Evolutionary conservation across 179 eudicot genomes (phyloP).

Genomic region (Silene vulgaris): DNA sequence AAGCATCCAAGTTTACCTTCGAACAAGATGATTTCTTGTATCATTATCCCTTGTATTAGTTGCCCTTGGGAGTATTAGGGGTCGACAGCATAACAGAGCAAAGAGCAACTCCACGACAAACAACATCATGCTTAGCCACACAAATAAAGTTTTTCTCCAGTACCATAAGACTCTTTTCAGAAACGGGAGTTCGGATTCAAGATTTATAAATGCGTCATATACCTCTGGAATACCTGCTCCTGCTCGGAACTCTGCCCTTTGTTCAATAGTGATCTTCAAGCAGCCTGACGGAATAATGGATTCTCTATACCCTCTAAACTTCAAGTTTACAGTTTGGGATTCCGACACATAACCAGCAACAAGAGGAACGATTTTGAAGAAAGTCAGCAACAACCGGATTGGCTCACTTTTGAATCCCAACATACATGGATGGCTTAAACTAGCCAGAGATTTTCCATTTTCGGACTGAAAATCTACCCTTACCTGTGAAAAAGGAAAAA

Average conservation of each 20-base stretch:
- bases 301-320: conserved; percentile 53
- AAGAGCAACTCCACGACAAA: conserved; percentile 55
- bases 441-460: conserved; percentile 53
- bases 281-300: conserved; percentile 50
- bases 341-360: conserved; percentile 74
- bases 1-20: conserved; percentile 24
- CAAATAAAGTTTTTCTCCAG: conserved; percentile 64
- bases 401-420: conserved; percentile 65
- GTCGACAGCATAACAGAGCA: conserved; percentile 61
- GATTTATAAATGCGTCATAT: conserved; percentile 52
- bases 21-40: conserved; percentile 19
- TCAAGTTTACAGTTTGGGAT: conserved; percentile 53
- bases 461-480: conserved; percentile 55
- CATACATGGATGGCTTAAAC: conserved; percentile 69
- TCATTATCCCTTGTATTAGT: conserved; percentile 27
- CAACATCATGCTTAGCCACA: conserved; percentile 60
- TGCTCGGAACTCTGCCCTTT: conserved; percentile 61
- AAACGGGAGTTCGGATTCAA: conserved; percentile 73
- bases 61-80: conserved; percentile 49
- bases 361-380: conserved; percentile 60
- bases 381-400: conserved; percentile 49
- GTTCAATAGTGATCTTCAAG: conserved; percentile 62
- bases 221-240: conserved; percentile 81
- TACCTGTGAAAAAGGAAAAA: conserved; percentile 34
- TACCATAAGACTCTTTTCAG: conserved; percentile 58